phyloP scores from a whole-genome alignment of 768 basidiomycete species.

The Termitomyces bulborhizus region DNA sequence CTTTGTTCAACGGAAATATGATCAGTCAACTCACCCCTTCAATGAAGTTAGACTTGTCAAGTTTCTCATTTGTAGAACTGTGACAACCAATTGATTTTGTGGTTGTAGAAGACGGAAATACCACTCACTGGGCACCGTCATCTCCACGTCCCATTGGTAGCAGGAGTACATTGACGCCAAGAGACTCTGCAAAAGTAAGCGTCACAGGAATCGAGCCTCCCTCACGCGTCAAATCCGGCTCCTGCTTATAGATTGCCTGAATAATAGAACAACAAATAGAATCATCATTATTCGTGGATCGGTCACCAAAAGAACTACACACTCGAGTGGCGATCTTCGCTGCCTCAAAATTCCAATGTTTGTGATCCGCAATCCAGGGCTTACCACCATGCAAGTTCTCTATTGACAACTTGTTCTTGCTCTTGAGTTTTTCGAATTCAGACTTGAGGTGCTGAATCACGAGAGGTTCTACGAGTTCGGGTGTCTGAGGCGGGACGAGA shows the following conservation, averaged over 20 bases:
- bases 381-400: slow-evolving; percentile 78
- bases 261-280: neutral
- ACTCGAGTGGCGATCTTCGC: slow-evolving; percentile 83
- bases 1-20: neutral
- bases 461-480: slow-evolving; percentile 63
- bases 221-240: slow-evolving; percentile 82
- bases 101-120: neutral
- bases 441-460: slow-evolving; percentile 63
- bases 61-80: slow-evolving; percentile 92
- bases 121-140: slow-evolving; percentile 85
- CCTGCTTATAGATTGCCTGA: slow-evolving; percentile 58
- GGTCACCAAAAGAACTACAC: neutral
- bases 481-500: slow-evolving; percentile 83
- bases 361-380: slow-evolving; percentile 81
- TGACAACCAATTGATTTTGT: neutral
- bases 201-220: slow-evolving; percentile 96
- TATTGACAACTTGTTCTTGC: slow-evolving; percentile 73
- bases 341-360: slow-evolving; percentile 93
- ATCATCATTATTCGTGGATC: neutral
- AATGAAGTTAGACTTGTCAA: slow-evolving; percentile 87
- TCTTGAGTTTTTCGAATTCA: slow-evolving; percentile 81
- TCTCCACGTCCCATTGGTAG: slow-evolving; percentile 93
- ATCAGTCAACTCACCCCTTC: slow-evolving; percentile 51
- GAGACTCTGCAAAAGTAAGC: slow-evolving; percentile 84
- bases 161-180: slow-evolving; percentile 82